Conservation (phyloP, 1,284 basidiomycete species). For the Filobasidium uniguttulatum region DNA sequence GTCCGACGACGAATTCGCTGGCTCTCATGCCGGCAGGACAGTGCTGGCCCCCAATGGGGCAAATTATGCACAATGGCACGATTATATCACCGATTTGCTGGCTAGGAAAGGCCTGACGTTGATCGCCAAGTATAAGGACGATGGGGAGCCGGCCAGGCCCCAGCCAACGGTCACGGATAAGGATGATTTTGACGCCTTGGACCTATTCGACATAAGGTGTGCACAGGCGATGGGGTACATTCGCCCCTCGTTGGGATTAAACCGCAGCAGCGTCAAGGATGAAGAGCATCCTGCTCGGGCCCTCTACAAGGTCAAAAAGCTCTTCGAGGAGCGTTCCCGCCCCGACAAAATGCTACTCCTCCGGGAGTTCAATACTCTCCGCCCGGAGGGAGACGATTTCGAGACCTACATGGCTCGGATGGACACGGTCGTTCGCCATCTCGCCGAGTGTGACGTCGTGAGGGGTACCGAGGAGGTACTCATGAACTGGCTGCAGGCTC, state of each 20-base stretch:
- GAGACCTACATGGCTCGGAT: background rate
- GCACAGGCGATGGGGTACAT: background rate
- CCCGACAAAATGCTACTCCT: background rate
- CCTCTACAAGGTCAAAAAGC: background rate
- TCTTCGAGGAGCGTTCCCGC: background rate
- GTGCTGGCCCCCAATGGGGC: background rate
- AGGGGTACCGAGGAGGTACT: background rate
- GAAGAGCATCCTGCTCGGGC: background rate
- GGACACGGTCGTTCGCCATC: background rate
- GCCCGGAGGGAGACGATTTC: background rate
- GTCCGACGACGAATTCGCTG: background rate
- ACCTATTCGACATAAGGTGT: too few relatives aligned
- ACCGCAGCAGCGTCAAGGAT: background rate
- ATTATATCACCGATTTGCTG: background rate
- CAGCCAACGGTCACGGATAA: background rate
- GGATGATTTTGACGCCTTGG: background rate
- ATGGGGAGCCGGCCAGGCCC: background rate
- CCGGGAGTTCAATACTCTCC: background rate
- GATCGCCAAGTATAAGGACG: background rate
- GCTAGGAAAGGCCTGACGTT: background rate
- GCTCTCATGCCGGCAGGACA: background rate
- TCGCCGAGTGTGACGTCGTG: background rate
- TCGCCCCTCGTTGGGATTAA: background rate
- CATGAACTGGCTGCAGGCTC: background rate
- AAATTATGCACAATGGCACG: background rate